Evolutionary conservation across 1,139 yeast genomes (phyloP).

Genomic region (Magnusiomyces suaveolens): DNA sequence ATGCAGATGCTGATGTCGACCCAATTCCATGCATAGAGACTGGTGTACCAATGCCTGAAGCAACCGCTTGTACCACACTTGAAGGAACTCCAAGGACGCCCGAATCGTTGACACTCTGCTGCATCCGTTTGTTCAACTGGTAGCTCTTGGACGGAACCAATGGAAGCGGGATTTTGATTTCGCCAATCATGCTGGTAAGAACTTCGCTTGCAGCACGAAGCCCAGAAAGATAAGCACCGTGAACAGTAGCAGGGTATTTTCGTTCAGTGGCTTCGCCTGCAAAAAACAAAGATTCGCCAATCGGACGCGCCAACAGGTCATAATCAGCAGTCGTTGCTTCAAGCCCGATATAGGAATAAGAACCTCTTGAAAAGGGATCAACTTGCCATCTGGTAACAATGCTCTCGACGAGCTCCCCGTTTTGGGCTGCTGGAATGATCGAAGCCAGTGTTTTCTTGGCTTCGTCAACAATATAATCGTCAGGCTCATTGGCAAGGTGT

Average conservation of each 20-base stretch:
- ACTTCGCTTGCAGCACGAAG: conserved; percentile 37
- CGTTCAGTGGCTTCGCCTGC: conserved; percentile 41
- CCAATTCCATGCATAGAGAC: not conserved
- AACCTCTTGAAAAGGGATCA: conserved; percentile 35
- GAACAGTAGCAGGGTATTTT: conserved; percentile 37
- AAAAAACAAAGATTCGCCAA: conserved; percentile 32
- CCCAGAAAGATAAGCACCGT: conserved; percentile 39
- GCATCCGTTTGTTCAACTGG: conserved; percentile 7
- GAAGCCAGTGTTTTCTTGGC: conserved; percentile 29
- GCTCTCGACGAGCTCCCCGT: conserved; percentile 30
- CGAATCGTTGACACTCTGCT: not conserved
- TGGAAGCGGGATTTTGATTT: conserved; percentile 34
- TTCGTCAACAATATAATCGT: conserved; percentile 30
- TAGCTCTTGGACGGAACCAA: conserved; percentile 28
- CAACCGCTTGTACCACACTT: not conserved
- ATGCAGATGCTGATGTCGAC: conserved; percentile 2
- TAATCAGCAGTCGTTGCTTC: conserved; percentile 38
- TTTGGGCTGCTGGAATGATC: conserved; percentile 23
- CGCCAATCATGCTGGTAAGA: conserved; percentile 34
- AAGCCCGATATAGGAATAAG: conserved; percentile 37
- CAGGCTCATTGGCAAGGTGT: conserved; percentile 27
- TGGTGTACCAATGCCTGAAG: not conserved
- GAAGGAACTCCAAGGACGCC: conserved; percentile 1
- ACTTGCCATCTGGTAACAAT: conserved; percentile 39
- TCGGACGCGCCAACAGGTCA: conserved; percentile 35